These are phyloP conservation scores for Fusarium sp. DNA, from an alignment of 2,329 filamentous ascomycete genomes.

Conservation along the genomic window DNA sequence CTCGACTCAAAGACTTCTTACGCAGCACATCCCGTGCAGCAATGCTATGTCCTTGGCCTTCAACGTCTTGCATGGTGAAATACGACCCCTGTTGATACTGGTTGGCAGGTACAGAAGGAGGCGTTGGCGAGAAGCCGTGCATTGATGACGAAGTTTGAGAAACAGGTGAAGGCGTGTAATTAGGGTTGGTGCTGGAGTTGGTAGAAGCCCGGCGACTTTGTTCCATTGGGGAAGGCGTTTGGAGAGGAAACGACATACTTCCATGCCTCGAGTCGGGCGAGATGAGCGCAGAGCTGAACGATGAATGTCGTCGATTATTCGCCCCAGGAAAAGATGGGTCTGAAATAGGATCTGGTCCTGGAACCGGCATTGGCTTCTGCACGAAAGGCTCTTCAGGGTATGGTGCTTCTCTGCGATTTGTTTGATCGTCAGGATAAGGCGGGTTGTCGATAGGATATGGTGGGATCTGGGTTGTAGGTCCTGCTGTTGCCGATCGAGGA, in stretches of 20 bases:
- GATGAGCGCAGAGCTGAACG: constrained; percentile 45
- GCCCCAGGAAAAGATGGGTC: constrained; percentile 6
- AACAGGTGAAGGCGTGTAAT: constrained; percentile 46
- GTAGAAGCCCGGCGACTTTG: constrained; percentile 36
- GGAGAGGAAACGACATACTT: constrained; percentile 47
- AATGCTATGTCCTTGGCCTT: constrained; percentile 42
- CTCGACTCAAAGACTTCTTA: constrained; percentile 43
- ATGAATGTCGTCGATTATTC: constrained; percentile 48
- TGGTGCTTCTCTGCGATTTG: constrained; percentile 6
- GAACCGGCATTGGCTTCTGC: constrained; percentile 2
- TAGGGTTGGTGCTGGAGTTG: constrained; percentile 39
- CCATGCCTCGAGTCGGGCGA: constrained; percentile 50
- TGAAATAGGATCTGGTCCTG: neutral
- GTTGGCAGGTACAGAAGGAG: constrained; percentile 30
- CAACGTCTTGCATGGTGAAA: constrained; percentile 37
- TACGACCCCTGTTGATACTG: constrained; percentile 43
- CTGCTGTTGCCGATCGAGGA: constrained; percentile 37
- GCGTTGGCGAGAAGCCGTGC: constrained; percentile 35
- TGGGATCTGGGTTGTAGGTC: constrained; percentile 32
- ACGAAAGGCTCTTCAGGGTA: constrained; percentile 38
- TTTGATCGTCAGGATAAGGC: constrained; percentile 31
- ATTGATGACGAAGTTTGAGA: constrained; percentile 41
- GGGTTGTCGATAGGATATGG: constrained; percentile 40
- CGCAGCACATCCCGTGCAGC: constrained; percentile 45
- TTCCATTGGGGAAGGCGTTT: constrained; percentile 53